Conservation (phyloP, 2,329 filamentous ascomycete species). For the Fusarium solani-melongenae region DNA sequence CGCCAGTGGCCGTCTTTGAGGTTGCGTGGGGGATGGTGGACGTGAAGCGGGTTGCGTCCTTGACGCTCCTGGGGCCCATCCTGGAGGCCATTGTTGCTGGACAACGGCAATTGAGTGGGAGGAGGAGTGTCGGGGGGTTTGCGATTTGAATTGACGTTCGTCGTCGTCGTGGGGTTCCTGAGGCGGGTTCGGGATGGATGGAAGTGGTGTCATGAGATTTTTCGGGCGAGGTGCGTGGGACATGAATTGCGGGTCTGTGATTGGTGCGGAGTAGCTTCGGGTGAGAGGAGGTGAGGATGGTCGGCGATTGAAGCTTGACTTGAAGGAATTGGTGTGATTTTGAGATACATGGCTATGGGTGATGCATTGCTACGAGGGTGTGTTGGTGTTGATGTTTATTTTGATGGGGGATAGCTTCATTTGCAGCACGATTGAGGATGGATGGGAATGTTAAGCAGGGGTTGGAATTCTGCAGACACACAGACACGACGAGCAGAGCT, state of each 20-base stretch:
- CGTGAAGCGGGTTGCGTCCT: constrained; percentile 80
- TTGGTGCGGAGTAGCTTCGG: constrained; percentile 53
- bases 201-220: constrained; percentile 53
- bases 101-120: not conserved
- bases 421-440: not conserved
- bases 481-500: not conserved
- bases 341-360: not conserved
- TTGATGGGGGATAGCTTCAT: not conserved
- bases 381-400: not conserved
- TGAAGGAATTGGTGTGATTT: not conserved
- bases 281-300: constrained; percentile 39
- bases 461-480: not conserved
- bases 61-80: constrained; percentile 73
- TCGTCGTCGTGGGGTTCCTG: constrained; percentile 11
- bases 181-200: constrained; percentile 37
- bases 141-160: constrained; percentile 4
- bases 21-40: constrained; percentile 70
- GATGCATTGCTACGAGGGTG: not conserved
- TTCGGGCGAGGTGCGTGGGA: constrained; percentile 39
- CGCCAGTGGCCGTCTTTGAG: constrained; percentile 62
- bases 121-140: not conserved
- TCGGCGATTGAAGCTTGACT: not conserved
- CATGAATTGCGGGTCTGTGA: constrained; percentile 46
- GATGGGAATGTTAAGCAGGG: not conserved
- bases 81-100: constrained; percentile 53